Percentiles rank a stretch among this genome's conserved stretches.
phyloP scores from a whole-genome alignment of 208 protist species.

The Crithidia brevicula region DNA sequence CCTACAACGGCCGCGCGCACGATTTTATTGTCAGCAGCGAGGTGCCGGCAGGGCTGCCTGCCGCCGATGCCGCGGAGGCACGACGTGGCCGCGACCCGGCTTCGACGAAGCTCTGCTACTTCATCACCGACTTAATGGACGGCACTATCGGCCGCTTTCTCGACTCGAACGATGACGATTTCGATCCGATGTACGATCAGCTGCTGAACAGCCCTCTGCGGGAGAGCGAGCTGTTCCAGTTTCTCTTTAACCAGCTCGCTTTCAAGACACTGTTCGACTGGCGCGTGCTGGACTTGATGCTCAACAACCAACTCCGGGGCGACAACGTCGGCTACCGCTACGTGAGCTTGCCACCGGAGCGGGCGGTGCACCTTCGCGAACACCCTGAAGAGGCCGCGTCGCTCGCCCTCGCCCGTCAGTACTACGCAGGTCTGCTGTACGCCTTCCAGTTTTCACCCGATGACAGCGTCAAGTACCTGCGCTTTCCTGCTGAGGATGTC shows the following conservation, averaged over 20 bases:
- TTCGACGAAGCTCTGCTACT: slow-evolving; percentile 73
- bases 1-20: slow-evolving; percentile 51
- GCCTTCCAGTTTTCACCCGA: slow-evolving; percentile 51
- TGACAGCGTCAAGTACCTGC: slow-evolving; percentile 54
- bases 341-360: slow-evolving; percentile 22
- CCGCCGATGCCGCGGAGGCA: slow-evolving; percentile 48
- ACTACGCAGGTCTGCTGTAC: slow-evolving; percentile 70
- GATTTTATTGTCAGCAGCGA: slow-evolving; percentile 79
- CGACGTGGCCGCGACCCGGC: slow-evolving; percentile 28
- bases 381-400: slow-evolving; percentile 19
- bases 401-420: slow-evolving; percentile 13
- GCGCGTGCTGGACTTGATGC: slow-evolving; percentile 83
- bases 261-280: slow-evolving; percentile 77
- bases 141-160: slow-evolving; percentile 86
- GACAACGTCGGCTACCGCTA: slow-evolving; percentile 85
- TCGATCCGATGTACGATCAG: slow-evolving; percentile 83
- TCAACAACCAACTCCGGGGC: slow-evolving; percentile 83
- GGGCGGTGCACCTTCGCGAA: slow-evolving; percentile 8
- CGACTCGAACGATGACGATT: slow-evolving; percentile 71
- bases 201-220: slow-evolving; percentile 74
- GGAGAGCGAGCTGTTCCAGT: slow-evolving; percentile 83
- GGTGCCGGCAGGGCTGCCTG: slow-evolving; percentile 54
- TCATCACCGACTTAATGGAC: slow-evolving; percentile 86
- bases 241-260: slow-evolving; percentile 80
- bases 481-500: slow-evolving; percentile 47